phyloP scores from a whole-genome alignment of 768 basidiomycete species.

The Kwoniella dejecticola region DNA sequence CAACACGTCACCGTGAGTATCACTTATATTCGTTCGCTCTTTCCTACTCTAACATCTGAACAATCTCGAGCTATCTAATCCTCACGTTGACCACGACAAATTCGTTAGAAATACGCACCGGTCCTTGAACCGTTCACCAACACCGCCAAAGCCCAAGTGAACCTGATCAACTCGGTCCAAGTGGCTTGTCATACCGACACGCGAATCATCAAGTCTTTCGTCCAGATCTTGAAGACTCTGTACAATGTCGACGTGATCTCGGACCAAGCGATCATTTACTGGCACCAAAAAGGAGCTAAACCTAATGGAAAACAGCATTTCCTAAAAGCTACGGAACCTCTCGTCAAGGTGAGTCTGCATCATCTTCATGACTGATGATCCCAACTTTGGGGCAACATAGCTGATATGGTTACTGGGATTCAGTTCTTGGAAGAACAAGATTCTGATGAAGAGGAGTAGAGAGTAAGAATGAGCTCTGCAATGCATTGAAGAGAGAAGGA shows the following conservation, averaged over 20 bases:
- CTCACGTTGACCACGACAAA: no score
- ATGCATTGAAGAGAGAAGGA: neutral
- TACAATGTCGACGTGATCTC: slow-evolving; percentile 96
- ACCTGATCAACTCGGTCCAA: slow-evolving; percentile 92
- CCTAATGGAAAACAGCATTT: slow-evolving; percentile 94
- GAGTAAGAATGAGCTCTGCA: neutral
- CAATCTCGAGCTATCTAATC: no score
- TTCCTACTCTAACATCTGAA: neutral
- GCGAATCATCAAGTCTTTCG: slow-evolving; percentile 89
- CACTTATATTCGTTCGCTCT: neutral
- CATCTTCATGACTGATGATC: neutral
- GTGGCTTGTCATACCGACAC: slow-evolving; percentile 96
- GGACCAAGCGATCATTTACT: slow-evolving; percentile 95
- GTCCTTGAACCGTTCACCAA: slow-evolving; percentile 89
- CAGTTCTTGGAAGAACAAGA: slow-evolving; percentile 93
- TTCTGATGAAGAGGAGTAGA: slow-evolving; percentile 63
- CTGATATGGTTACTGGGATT: neutral
- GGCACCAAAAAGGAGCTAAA: slow-evolving; percentile 96
- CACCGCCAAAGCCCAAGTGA: slow-evolving; percentile 85
- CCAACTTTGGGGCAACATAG: no score
- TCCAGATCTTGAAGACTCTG: slow-evolving; percentile 91
- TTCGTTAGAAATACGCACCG: slow-evolving; percentile 79
- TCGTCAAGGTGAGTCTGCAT: slow-evolving; percentile 70
- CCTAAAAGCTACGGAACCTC: slow-evolving; percentile 77
- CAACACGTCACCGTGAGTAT: slow-evolving; percentile 77